phyloP scores from a whole-genome alignment of 768 basidiomycete genomes.

The Gymnopilus dilepis region DNA sequence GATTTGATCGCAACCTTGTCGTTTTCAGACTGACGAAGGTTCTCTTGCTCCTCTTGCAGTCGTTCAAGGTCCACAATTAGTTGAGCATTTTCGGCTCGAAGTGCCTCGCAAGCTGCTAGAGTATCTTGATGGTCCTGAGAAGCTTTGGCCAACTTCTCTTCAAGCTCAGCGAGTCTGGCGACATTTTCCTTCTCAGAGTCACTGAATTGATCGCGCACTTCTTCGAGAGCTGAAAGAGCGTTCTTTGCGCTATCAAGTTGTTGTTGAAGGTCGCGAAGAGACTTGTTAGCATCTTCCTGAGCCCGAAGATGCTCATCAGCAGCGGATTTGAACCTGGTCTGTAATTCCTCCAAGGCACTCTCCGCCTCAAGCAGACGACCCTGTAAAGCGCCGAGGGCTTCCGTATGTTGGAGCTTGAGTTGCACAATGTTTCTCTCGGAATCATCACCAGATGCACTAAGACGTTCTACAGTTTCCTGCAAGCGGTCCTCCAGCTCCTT shows the following conservation, averaged over 20 bases:
- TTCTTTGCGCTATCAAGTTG: slow-evolving; percentile 20
- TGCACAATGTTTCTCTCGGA: slow-evolving; percentile 33
- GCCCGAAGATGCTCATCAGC: slow-evolving; percentile 36
- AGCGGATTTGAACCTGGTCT: slow-evolving; percentile 37
- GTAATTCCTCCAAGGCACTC: slow-evolving; percentile 40
- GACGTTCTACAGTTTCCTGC: slow-evolving; percentile 28
- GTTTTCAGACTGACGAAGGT: slow-evolving; percentile 34
- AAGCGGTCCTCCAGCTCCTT: slow-evolving; percentile 33
- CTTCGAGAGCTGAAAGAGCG: slow-evolving; percentile 26
- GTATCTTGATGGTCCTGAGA: slow-evolving; percentile 19
- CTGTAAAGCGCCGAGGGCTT: slow-evolving; percentile 42
- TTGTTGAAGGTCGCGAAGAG: slow-evolving; percentile 30
- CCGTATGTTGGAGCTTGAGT: slow-evolving; percentile 41
- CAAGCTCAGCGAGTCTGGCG: slow-evolving; percentile 26
- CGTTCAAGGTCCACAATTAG: slow-evolving; percentile 26
- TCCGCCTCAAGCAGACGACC: slow-evolving; percentile 40
- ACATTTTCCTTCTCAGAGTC: slow-evolving; percentile 22
- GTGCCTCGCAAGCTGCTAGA: slow-evolving; percentile 16
- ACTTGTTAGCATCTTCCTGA: slow-evolving; percentile 35
- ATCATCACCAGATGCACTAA: slow-evolving; percentile 23
- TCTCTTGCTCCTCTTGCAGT: slow-evolving; percentile 35
- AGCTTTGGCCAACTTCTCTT: slow-evolving; percentile 23
- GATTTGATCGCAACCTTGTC: slow-evolving; percentile 29
- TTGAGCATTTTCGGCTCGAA: slow-evolving; percentile 24
- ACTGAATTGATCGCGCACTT: slow-evolving; percentile 25